Evolutionary conservation across 108 stramenopile genomes (phyloP).

Genomic region (Tribonema minus): DNA sequence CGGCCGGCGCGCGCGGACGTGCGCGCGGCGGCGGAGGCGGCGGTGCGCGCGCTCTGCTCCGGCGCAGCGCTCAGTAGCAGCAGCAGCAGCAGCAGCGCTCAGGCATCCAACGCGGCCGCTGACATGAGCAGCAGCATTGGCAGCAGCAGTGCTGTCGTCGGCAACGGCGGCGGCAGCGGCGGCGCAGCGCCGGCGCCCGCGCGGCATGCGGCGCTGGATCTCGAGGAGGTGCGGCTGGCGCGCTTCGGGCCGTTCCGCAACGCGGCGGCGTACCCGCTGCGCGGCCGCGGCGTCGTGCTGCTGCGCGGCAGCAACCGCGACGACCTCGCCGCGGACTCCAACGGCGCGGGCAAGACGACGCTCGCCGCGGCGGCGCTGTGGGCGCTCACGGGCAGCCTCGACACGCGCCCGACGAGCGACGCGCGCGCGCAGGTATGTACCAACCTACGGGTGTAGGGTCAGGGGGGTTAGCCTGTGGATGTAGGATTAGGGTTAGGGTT

Average conservation of each 20-base stretch:
- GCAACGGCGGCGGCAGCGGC: neutral
- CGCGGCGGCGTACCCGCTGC: constrained; percentile 44
- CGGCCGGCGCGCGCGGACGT: no score
- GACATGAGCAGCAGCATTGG: neutral
- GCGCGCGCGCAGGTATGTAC: neutral
- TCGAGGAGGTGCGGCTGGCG: constrained; percentile 29
- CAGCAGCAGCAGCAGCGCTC: neutral
- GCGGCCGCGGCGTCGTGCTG: constrained; percentile 41
- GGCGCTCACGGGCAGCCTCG: constrained; percentile 46
- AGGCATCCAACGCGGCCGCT: no score
- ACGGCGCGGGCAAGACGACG: constrained; percentile 49
- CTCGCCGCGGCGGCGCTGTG: constrained; percentile 55
- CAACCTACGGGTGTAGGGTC: neutral
- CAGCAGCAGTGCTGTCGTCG: neutral
- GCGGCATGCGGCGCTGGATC: constrained; percentile 19
- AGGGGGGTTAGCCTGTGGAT: no score
- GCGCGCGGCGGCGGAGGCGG: no score
- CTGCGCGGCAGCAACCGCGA: constrained; percentile 44
- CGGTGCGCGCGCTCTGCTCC: no score
- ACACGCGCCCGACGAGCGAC: neutral
- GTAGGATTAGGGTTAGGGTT: no score
- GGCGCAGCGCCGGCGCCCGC: neutral
- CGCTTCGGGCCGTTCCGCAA: constrained; percentile 49
- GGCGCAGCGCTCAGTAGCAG: no score
- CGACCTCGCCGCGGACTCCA: constrained; percentile 52